Evolutionary conservation across 129 eudicot genomes (phyloP).

Genomic region (Solidago caesia): DNA sequence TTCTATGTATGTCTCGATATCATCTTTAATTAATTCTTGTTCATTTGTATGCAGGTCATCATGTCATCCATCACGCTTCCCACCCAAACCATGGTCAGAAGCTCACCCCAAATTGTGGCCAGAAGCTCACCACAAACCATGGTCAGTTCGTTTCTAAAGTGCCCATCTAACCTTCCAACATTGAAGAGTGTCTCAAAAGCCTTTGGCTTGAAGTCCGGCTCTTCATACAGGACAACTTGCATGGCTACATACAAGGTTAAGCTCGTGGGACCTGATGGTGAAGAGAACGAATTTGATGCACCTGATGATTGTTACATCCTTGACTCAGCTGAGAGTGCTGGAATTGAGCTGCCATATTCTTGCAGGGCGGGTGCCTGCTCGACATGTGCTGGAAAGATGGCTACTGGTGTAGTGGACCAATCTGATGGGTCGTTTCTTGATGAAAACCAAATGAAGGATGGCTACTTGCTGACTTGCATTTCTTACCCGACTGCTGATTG

Average conservation of each 20-base stretch:
- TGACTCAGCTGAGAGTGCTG: conserved; percentile 82
- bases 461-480: conserved; percentile 77
- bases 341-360: conserved; percentile 85
- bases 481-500: conserved; percentile 90
- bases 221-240: conserved; percentile 41
- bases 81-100: conserved; percentile 45
- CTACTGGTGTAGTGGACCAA: conserved; percentile 66
- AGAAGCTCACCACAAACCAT: conserved; percentile 23
- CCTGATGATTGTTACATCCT: conserved; percentile 78
- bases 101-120: conserved; percentile 39
- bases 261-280: conserved; percentile 65
- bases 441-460: conserved; percentile 63
- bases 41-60: conserved; percentile 35
- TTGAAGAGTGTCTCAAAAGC: conserved; percentile 51
- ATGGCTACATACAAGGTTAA: conserved; percentile 82
- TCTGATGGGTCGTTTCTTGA: conserved; percentile 92
- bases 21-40: not conserved
- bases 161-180: conserved; percentile 49
- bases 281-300: conserved; percentile 77
- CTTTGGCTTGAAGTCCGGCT: conserved; percentile 55
- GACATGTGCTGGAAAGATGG: conserved; percentile 84
- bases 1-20: not conserved
- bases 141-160: conserved; percentile 33
- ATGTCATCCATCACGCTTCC: conserved; percentile 72
- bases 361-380: conserved; percentile 99